Base-by-base conservation (phyloP, 495 filamentous ascomycete species). In the Aspergillus sclerotioniger region DNA sequence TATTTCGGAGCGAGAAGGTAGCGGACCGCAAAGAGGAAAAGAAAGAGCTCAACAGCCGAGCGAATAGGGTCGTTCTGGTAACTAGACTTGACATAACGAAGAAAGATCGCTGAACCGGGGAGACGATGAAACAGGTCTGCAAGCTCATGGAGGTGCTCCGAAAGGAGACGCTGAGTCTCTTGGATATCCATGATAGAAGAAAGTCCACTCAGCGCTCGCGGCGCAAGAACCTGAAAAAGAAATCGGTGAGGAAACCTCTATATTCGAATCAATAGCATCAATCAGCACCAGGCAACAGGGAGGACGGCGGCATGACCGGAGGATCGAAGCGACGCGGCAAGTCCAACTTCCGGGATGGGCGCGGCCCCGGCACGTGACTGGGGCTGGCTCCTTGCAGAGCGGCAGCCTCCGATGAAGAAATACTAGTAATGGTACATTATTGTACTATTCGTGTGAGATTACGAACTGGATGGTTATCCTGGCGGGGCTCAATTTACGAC, bases 31-130 rank as follows among this genome's bases (percentile, higher is more conserved):
- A 99, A 99, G 49, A 99, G 83, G 60, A 99, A 91, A 49, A 99
- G 84, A 54, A 98, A 87, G 37, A 99, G 78, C 71, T 99, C 94
- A 62, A 99, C 90, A 1, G 92, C 91, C 21, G 89, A 94, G 19
- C 94, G 87, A 54, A 98, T 83, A 12, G 94, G 94, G 57, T 99
- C 94, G 72, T 99, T 88, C 75, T 98, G 94, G 75, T 99, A 98
- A 67, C 91, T 96, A 35, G 90, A 94, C 70, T 89, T 90, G 61
- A 99, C 88, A 67, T 99, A 99, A 57, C 94, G 89, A 53, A 96
- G 83, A 63, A 97, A 80, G 62, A 99, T 96, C 19, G 94, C 89
- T 17, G 92, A 96, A 45, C 94, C 94, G 41, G 94, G 94, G 51
- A 98, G 77, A 63, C 87, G 89, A 58, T 96, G 91, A 71, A 98